Percentiles rank a stretch among this genome's conserved stretches.
phyloP scores from a whole-genome alignment of 2,329 filamentous ascomycete species.

The Beauveria sp. region DNA sequence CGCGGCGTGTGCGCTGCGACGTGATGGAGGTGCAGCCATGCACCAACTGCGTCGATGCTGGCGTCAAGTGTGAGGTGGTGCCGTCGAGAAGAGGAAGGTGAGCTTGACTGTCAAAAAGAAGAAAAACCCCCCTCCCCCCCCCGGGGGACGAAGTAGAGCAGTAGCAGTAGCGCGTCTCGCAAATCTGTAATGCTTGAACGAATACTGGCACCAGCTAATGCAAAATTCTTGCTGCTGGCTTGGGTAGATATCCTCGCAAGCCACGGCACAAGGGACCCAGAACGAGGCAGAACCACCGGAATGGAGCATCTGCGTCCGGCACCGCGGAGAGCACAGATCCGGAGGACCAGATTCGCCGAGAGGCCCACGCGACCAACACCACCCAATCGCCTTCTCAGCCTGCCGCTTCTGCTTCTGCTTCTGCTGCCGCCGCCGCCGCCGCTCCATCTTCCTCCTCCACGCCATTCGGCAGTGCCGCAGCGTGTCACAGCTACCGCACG shows the following conservation, averaged over 20 bases:
- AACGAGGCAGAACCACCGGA: conserved; percentile 1
- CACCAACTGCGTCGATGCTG: conserved; percentile 22
- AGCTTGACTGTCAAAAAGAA: not conserved
- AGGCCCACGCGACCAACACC: not conserved
- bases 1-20: conserved; percentile 28
- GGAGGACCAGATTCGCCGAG: conserved; percentile 2
- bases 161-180: no score
- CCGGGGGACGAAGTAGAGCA: no score
- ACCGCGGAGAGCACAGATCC: conserved; percentile 6
- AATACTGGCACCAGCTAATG: not conserved
- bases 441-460: not conserved
- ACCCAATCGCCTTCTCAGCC: conserved; percentile 1
- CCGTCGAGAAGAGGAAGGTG: conserved; percentile 28
- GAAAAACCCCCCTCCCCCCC: no score
- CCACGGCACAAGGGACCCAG: conserved; percentile 8
- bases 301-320: not conserved
- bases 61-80: conserved; percentile 23
- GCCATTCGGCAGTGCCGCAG: not conserved
- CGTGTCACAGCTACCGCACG: conserved; percentile 7
- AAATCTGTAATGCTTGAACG: no score
- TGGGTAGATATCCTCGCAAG: conserved; percentile 9
- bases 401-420: no score
- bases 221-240: not conserved
- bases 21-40: conserved; percentile 27
- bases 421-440: not conserved